Base-by-base conservation (phyloP, 2,329 filamentous ascomycete species). In the Colletotrichum godetiae region DNA sequence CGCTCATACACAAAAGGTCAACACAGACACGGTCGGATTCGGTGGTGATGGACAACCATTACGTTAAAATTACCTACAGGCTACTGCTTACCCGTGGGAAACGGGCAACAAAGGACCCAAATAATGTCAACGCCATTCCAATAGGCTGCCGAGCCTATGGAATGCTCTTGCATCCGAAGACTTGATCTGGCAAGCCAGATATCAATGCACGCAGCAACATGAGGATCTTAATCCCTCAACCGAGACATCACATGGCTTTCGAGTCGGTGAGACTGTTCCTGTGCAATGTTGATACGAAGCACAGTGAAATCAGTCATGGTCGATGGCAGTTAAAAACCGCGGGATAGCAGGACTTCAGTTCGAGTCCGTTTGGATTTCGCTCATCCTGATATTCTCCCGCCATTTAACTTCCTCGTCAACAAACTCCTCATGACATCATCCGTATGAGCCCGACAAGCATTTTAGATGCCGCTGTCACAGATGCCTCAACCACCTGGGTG, bases 1-100 rank as follows among this genome's bases (percentile, higher is more conserved):
- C 63, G 56, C 63, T 67, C 68, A 71, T 71, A 71, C 68, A 67
- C 19, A 67, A 65, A 56, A 29, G 37, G 56, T 4, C 24, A 61
- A 11, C 42, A 31, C 31, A 22, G n/a, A 31, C 56, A 10, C 15
- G 24, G 55, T 53, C 63, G 15, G 24, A 42, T 61, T 31, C 13
- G 46, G 46, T 13, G 24, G n/a, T 33, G 12, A 61, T 60, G 56
- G 56, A n/a, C 68, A 56, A 13, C 27, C 15, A 67, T 71, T 67
- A 71, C 63, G 63, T 71, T 71, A 71, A 61, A 67, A 56, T 71
- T 71, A 67, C 63, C 46, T 60, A 71, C 63, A 22, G 53, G 19
- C n/a, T 42, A 42, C 33, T 11, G 35, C 29, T 61, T 35, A 56
- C 63, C 63, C 46, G n/a, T 56, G 62, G 63, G n/a, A 49, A 35